These are phyloP conservation scores for Amanita brunnescens DNA, from an alignment of 768 basidiomycete species.

Conservation along the genomic window DNA sequence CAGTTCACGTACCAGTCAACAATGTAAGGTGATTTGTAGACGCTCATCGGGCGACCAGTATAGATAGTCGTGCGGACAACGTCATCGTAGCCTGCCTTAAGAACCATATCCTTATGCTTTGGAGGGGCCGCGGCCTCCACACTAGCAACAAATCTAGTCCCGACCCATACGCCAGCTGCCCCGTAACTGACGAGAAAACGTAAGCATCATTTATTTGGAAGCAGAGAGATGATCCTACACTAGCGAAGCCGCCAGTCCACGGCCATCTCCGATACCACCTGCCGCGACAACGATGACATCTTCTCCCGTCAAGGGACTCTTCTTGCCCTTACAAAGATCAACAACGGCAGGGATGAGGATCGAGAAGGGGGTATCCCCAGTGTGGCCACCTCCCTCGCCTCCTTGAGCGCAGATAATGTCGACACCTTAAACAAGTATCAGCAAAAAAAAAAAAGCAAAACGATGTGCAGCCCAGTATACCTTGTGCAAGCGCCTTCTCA, in stretches of 20 bases:
- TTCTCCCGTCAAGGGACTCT: constrained; percentile 71
- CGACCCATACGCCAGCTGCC: constrained; percentile 82
- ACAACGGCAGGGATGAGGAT: constrained; percentile 78
- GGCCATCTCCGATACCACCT: constrained; percentile 78
- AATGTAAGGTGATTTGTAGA: constrained; percentile 76
- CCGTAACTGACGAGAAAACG: constrained; percentile 53
- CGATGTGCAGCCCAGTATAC: constrained; percentile 17
- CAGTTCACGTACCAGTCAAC: constrained; percentile 44
- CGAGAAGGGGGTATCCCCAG: constrained; percentile 74
- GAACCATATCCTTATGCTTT: constrained; percentile 57
- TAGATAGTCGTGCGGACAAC: constrained; percentile 63
- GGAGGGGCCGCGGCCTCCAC: constrained; percentile 74
- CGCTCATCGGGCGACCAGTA: constrained; percentile 72
- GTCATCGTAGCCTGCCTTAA: constrained; percentile 72
- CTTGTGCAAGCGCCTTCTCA: constrained; percentile 64
- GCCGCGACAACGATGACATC: constrained; percentile 75
- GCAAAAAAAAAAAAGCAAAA: not conserved
- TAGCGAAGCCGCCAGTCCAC: constrained; percentile 69
- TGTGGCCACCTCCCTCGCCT: constrained; percentile 86
- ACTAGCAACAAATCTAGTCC: constrained; percentile 79
- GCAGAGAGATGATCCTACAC: constrained; percentile 32
- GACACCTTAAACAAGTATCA: constrained; percentile 40
- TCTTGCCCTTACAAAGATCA: constrained; percentile 61
- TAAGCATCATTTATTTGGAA: not conserved
- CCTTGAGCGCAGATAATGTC: constrained; percentile 88